These are phyloP conservation scores for Salvia sclarea DNA, from an alignment of 305 asterid genomes.

Conservation along the genomic window DNA sequence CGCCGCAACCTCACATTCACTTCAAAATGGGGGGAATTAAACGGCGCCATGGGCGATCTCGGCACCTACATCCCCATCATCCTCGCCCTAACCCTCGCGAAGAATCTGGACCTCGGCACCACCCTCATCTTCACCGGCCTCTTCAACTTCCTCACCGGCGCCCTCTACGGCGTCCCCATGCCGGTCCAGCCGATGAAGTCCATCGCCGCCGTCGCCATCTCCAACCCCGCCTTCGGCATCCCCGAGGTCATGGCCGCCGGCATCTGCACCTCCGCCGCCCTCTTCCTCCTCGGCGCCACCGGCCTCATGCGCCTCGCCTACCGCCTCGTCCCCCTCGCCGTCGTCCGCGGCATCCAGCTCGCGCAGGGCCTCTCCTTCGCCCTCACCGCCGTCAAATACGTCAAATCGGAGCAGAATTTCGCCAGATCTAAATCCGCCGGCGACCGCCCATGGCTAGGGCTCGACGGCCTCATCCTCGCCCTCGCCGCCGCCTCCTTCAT, in stretches of 20 bases:
- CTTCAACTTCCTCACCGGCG: slow-evolving; percentile 66
- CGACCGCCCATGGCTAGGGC: slow-evolving; percentile 62
- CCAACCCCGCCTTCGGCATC: slow-evolving; percentile 53
- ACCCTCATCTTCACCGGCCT: slow-evolving; percentile 71
- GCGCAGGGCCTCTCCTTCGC: slow-evolving; percentile 80
- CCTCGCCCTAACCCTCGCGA: slow-evolving; percentile 65
- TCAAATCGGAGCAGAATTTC: slow-evolving; percentile 51
- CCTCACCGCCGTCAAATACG: slow-evolving; percentile 68
- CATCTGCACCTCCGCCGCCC: slow-evolving; percentile 60
- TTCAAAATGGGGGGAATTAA: slow-evolving; percentile 69
- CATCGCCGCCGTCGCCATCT: slow-evolving; percentile 77
- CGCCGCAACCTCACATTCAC: slow-evolving; percentile 48
- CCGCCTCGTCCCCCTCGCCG: slow-evolving; percentile 59
- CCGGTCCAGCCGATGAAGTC: slow-evolving; percentile 94
- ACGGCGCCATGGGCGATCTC: slow-evolving; percentile 90
- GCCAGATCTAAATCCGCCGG: slow-evolving; percentile 53
- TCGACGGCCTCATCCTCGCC: slow-evolving; percentile 71
- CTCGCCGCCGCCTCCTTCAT: slow-evolving; percentile 61
- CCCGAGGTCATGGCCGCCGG: slow-evolving; percentile 90
- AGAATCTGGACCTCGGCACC: slow-evolving; percentile 71
- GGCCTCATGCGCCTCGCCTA: slow-evolving; percentile 68
- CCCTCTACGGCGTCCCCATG: slow-evolving; percentile 81
- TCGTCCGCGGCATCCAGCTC: slow-evolving; percentile 77
- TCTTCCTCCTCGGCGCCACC: slow-evolving; percentile 54
- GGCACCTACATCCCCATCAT: slow-evolving; percentile 78